phyloP scores from a whole-genome alignment of 1,284 basidiomycete genomes.

The Bjerkandera adusta region DNA sequence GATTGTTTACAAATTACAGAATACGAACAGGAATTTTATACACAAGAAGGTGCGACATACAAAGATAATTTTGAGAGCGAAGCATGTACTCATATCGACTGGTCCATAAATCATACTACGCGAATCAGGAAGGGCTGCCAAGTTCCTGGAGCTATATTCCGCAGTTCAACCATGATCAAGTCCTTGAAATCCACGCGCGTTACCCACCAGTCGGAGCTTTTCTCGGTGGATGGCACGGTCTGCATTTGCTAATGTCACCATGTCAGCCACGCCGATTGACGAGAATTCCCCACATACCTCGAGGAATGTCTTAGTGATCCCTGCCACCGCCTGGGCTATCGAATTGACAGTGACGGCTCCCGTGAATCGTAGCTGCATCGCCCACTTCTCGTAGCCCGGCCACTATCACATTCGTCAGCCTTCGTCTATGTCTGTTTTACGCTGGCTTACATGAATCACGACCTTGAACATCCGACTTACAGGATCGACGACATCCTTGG shows the following conservation, averaged over 20 bases:
- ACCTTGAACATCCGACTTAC: background rate
- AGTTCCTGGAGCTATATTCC: constrained; percentile 8
- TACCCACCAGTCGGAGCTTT: constrained; percentile 9
- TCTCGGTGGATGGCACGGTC: constrained; percentile 3
- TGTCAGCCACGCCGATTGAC: background rate
- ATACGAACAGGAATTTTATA: no score
- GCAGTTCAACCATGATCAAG: constrained; percentile 6
- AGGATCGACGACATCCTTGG: background rate
- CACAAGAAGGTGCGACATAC: no score
- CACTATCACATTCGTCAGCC: background rate
- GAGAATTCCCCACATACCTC: background rate
- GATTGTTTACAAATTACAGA: no score
- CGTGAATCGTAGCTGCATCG: background rate
- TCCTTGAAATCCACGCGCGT: constrained; percentile 1
- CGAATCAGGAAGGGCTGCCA: constrained; percentile 14
- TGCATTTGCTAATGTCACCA: constrained; percentile 3
- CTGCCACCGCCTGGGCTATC: background rate
- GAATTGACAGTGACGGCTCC: background rate
- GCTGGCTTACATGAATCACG: background rate
- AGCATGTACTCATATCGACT: no score
- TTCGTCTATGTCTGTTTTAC: background rate
- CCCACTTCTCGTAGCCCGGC: background rate
- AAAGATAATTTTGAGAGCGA: no score
- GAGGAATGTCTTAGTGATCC: background rate
- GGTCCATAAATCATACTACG: no score